Base-by-base conservation (phyloP, 2,329 filamentous ascomycete genomes). In the Colletotrichum spinosum region DNA sequence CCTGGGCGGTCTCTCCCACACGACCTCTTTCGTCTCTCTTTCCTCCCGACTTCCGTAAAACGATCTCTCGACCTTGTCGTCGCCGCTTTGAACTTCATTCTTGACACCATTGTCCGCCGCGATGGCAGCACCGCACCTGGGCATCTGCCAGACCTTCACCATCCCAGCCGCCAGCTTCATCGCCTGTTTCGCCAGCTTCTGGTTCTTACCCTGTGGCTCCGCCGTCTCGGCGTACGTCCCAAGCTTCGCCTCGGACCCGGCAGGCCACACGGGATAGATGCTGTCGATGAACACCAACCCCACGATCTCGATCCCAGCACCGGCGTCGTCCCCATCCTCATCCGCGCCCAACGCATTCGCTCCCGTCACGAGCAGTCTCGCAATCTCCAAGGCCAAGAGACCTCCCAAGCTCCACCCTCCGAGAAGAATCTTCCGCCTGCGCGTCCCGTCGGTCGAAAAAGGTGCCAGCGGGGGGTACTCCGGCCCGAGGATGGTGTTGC, bases 391-490 rank as follows among this genome's bases (percentile, higher is more conserved):
- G 7, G 83, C 80, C 13, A 87, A 70, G 48, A 84, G 70, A 0
- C 85, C 86, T 11, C 86, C 86, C 4, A 87, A 70, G 4, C 84
- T 86, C 85, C 85, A 88, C 4, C 85, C 86, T 2, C 85, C 85
- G 8, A 88, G 72, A 6, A 88, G 71, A 45, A 88, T 76, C 33
- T 80, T 72, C 46, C 46, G 17, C 38, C 41, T 41, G 46, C 35
- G 25, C 6, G 72, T 12, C 1, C 46, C 37, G 2, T 73, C 74
- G 34, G 79, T 78, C 9, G 70, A 68, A 2, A 68, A 49, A 4
- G 62, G 62, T 25, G 62, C 62, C 37, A 49, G 53, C 9, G 58
- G 45, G 34, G 62, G 62, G 15, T 49, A 65, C 25, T 62, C 62
- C 1, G 7, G 11, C 39, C 45, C 15, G 17, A 74, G 69, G 2